Evolutionary conservation across 495 filamentous ascomycete species (phyloP), one percentile per base, ranked within the genome.

Genomic region (Penicillium simplicissimum): DNA sequence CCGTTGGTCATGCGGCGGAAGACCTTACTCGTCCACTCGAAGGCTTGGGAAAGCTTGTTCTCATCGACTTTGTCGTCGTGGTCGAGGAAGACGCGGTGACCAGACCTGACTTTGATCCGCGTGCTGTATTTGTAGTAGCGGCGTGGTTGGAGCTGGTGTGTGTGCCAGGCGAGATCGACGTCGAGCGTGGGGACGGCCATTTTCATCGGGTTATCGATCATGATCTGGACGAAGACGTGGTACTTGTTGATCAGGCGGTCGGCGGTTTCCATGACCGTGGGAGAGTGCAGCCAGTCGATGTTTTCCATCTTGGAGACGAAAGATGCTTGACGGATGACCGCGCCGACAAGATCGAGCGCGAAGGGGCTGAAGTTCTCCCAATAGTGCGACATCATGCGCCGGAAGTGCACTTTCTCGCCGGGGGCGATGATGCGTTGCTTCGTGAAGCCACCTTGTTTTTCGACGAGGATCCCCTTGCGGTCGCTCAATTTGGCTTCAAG

Each of bases 61-160:
- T 90, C 87, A n/a, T 84, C 84, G 47, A 96, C 86, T 71, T 92
- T 91, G 80, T 96, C 92, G 72, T 96, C 88, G 72, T 96, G 92
- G 67, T 93, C 90, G 65, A 94, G 79, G 71, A 92, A 89, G 4
- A 53, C 48, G 17, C 55, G 61, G 21, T 21, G 10, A 0, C 37
- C 35, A 13, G 9, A 37, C n/a, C 23, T 25, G 31, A 1, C 23
- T 34, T 23, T 42, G n/a, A 5, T 3, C 5, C 14, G 36, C 1
- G 63, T 64, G 35, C 77, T 84, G 69, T 81, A 87, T 21, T 51
- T 42, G 64, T 84, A 87, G 73, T 96, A 96, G 9, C 65, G 36
- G 21, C 68, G 61, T 3, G 91, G 89, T 8, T 73, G 82, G 21
- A 95, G 81, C 58, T 85, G 83, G 66, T 85, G 82, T 0, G 81